phyloP scores from a whole-genome alignment of 805 yeast species.

The Nakazawaea ambrosiae region DNA sequence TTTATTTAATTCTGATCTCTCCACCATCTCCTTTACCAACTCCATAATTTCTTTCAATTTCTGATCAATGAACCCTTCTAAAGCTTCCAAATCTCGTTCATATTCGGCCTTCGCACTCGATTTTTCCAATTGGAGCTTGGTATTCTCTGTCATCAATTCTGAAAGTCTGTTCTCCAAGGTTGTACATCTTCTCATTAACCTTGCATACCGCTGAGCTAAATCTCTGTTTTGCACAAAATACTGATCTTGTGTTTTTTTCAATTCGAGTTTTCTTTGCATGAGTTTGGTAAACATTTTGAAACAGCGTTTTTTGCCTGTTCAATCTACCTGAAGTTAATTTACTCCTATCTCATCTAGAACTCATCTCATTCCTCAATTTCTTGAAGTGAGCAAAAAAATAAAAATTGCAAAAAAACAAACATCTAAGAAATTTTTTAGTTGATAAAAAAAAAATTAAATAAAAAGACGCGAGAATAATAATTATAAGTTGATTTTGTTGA shows the following conservation, averaged over 20 bases:
- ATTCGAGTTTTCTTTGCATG: conserved; percentile 13
- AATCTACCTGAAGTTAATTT: no score
- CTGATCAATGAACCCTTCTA: conserved; percentile 11
- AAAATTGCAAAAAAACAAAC: neutral
- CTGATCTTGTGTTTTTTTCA: conserved; percentile 13
- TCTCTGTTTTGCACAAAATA: conserved; percentile 44
- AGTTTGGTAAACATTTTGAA: neutral
- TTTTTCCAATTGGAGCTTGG: conserved; percentile 33
- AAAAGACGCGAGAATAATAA: no score
- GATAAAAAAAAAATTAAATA: neutral
- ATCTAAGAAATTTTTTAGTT: neutral
- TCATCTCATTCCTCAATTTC: no score
- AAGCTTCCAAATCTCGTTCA: conserved; percentile 8
- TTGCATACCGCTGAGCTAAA: conserved; percentile 54
- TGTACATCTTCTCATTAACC: conserved; percentile 41
- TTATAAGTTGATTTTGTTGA: no score
- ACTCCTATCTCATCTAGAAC: no score
- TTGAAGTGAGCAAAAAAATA: neutral
- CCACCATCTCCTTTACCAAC: conserved; percentile 12
- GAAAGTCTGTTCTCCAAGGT: conserved; percentile 46
- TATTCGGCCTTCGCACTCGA: conserved; percentile 15
- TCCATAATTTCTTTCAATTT: conserved; percentile 12
- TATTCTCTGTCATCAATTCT: conserved; percentile 44
- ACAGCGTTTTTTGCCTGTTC: neutral
- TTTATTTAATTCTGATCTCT: no score